Evolutionary conservation across 2,329 filamentous ascomycete species (phyloP).

Genomic region (Diatrype stigma): DNA sequence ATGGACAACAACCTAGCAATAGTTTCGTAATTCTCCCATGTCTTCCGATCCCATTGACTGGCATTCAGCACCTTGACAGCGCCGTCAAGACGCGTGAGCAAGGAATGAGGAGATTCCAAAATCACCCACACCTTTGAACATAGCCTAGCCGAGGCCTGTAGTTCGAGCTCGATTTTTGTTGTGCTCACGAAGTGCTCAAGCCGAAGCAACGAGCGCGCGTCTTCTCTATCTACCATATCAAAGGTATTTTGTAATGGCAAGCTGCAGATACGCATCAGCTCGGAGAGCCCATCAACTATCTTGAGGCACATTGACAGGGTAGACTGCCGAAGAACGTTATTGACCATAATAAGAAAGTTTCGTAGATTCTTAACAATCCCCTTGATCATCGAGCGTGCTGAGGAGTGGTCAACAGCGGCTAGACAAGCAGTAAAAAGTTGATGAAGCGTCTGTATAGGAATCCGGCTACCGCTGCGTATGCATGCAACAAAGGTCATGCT

Average conservation of each 20-base stretch:
- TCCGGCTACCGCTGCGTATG: constrained; percentile 15
- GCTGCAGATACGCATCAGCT: constrained; percentile 21
- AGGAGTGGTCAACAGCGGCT: constrained; percentile 13
- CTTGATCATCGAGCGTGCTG: constrained; percentile 18
- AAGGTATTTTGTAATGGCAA: constrained; percentile 13
- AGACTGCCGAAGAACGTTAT: constrained; percentile 11
- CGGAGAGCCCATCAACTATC: constrained; percentile 17
- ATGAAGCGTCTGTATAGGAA: constrained; percentile 20
- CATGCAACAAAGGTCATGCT: constrained; percentile 24
- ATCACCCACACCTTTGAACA: constrained; percentile 1
- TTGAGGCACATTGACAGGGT: constrained; percentile 10
- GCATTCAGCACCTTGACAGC: constrained; percentile 10
- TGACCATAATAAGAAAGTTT: constrained; percentile 15
- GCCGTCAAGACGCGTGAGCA: constrained; percentile 7
- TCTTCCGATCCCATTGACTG: constrained; percentile 4
- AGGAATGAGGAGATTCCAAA: constrained; percentile 4
- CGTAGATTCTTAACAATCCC: constrained; percentile 19
- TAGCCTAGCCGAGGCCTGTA: constrained; percentile 7
- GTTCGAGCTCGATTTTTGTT: constrained; percentile 12
- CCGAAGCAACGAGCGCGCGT: constrained; percentile 1
- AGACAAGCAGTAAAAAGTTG: constrained; percentile 22
- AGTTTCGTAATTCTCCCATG: constrained; percentile 7
- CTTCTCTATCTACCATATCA: constrained; percentile 3
- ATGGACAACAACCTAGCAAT: constrained; percentile 17
- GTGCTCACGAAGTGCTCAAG: constrained; percentile 9